phyloP scores from a whole-genome alignment of 225 moss, liverwort and hornwort species.

The Takakia lepidozioides region DNA sequence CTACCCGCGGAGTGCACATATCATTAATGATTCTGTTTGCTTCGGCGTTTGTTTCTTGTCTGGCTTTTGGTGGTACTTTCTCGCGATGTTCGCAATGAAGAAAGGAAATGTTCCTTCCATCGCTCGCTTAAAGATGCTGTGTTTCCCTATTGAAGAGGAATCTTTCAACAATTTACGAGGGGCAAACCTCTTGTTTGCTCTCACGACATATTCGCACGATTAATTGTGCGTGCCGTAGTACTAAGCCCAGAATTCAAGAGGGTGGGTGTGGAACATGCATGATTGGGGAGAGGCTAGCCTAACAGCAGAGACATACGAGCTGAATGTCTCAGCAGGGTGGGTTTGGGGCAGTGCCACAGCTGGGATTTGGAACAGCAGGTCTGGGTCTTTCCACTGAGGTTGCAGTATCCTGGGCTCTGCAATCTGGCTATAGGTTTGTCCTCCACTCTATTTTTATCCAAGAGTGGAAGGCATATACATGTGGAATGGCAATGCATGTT shows the following conservation, averaged over 20 bases:
- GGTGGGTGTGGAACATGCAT: too few relatives aligned
- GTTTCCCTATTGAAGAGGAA: too few relatives aligned
- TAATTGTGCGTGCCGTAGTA: neutral
- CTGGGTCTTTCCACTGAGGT: slow-evolving; percentile 23
- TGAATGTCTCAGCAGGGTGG: too few relatives aligned
- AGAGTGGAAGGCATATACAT: too few relatives aligned
- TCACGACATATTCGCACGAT: neutral
- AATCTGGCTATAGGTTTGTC: slow-evolving; percentile 42
- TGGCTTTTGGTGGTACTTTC: neutral
- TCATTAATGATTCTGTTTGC: too few relatives aligned
- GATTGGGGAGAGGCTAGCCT: too few relatives aligned
- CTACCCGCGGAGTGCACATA: too few relatives aligned
- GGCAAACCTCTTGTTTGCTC: neutral
- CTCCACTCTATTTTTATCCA: neutral
- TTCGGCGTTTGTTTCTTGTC: too few relatives aligned
- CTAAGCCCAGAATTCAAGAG: neutral
- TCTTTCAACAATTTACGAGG: neutral
- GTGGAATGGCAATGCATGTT: too few relatives aligned
- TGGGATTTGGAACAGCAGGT: slow-evolving; percentile 47
- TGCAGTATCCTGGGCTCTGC: slow-evolving; percentile 37
- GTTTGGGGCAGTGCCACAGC: slow-evolving; percentile 25
- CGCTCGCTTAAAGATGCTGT: too few relatives aligned
- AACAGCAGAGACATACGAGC: too few relatives aligned
- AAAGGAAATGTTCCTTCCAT: slow-evolving; percentile 1
- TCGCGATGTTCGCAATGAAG: neutral